A percentile compares a stretch with the other conserved stretches of the same genome.
phyloP scores from a whole-genome alignment of 1,284 basidiomycete genomes.

The Pterulicium gracile region DNA sequence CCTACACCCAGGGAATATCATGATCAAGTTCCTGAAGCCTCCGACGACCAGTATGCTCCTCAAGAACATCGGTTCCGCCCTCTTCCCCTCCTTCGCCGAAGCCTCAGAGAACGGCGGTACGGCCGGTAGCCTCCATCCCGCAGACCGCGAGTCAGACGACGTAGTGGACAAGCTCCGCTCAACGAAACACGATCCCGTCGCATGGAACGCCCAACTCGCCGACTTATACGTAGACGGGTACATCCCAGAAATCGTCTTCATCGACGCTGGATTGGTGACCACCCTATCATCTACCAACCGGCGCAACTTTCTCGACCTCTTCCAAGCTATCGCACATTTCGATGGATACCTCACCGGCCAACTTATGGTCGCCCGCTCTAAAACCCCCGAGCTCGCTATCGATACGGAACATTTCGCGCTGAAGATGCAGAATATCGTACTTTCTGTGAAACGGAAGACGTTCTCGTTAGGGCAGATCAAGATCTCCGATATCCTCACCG shows the following conservation, averaged over 20 bases:
- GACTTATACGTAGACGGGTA: constrained; percentile 65
- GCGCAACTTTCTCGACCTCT: constrained; percentile 92
- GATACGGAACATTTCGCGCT: constrained; percentile 93
- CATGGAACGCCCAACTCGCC: constrained; percentile 69
- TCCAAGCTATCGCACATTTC: constrained; percentile 91
- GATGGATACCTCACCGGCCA: constrained; percentile 93
- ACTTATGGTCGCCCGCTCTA: constrained; percentile 94
- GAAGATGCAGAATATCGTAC: constrained; percentile 93
- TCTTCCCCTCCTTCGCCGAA: constrained; percentile 24
- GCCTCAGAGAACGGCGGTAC: constrained; percentile 26
- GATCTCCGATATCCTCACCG: constrained; percentile 86
- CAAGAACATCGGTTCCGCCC: constrained; percentile 36
- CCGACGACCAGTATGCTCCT: constrained; percentile 51
- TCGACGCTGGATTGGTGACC: constrained; percentile 93
- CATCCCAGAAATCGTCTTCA: constrained; percentile 90
- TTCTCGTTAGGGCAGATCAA: constrained; percentile 94
- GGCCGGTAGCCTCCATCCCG: constrained; percentile 21
- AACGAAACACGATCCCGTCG: constrained; percentile 43
- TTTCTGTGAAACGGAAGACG: constrained; percentile 91
- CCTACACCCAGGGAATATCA: constrained; percentile 92
- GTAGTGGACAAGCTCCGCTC: constrained; percentile 62
- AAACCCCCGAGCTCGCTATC: constrained; percentile 83
- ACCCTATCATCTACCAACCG: constrained; percentile 76
- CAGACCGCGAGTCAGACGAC: constrained; percentile 43
- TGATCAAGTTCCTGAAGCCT: constrained; percentile 91